Base-by-base conservation (phyloP, 148 eudicot species). In the Cornus florida region DNA sequence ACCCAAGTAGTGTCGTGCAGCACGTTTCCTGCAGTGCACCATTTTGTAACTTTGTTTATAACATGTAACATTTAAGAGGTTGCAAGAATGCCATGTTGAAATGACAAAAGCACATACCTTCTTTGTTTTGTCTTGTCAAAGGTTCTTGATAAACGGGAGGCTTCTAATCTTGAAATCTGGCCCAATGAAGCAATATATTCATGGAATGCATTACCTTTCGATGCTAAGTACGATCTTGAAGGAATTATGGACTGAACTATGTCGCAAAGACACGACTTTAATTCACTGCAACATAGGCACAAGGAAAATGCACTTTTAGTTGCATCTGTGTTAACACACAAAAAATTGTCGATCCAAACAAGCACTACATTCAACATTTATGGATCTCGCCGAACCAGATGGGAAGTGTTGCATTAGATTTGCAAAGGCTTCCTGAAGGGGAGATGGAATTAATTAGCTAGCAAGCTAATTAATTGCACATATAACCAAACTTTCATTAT, bases 101-200 rank as follows among this genome's bases (percentile, higher is more conserved):
- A 57, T 56, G 69, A 17, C 22, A 67, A 28, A 28, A 66, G 71
- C 28, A 77, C 81, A 80, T 77, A 87, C 97, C 97, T 90, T 86
- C 93, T 85, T 75, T 89, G 86, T 67, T 78, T 88, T 22, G 86
- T 82, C 38, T 80, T 87, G 32, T 83, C 86, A 65, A 79, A 53
- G 83, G 76, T 84, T 77, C 86, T 86, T 70, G 94, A 89, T 71
- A 91, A 79, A 66, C 91, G 98, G 43, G 83, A 85, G 78, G 88
- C 77, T 87, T 93, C 99, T 71, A 82, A 88, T 82, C 87, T 89
- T 67, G 94, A 93, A 72, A 95, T 95, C 72, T 85, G 97, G 83
- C 95, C 86, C 86, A 95, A 85, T 31, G 93, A 85, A 73, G 91
- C 89, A 71, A 92, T 88, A 80, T 92, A 92, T 28, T 92, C 94